Conservation (phyloP, 495 filamentous ascomycete species). For the Immersiella caudata region DNA sequence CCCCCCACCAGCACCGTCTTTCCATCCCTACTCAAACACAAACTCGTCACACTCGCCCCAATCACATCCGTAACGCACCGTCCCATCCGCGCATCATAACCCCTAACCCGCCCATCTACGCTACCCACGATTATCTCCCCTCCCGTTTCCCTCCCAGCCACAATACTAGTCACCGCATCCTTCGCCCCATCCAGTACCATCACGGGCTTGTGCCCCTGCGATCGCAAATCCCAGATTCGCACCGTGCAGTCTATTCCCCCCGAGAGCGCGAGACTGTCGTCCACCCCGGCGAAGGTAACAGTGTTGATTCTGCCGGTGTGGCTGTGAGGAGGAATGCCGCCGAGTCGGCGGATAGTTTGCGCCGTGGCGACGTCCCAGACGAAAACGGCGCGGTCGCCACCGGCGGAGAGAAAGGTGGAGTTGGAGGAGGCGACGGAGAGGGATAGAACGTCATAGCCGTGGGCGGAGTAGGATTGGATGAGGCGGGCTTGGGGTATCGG, state of each 20-base stretch:
- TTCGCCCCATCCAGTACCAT: constrained; percentile 77
- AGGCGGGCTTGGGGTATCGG: constrained; percentile 49
- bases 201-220: constrained; percentile 65
- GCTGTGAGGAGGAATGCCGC: constrained; percentile 52
- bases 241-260: constrained; percentile 83
- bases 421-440: constrained; percentile 77
- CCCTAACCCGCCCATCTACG: constrained; percentile 82
- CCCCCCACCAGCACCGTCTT: constrained; percentile 73
- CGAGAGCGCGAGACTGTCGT: constrained; percentile 68
- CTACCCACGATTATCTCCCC: constrained; percentile 67
- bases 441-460: constrained; percentile 88
- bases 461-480: constrained; percentile 84
- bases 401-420: constrained; percentile 74
- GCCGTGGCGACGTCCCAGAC: constrained; percentile 90
- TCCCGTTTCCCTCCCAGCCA: constrained; percentile 47
- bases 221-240: constrained; percentile 79
- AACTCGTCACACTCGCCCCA: constrained; percentile 66
- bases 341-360: constrained; percentile 72
- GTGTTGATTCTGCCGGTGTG: constrained; percentile 75
- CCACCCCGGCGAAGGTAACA: constrained; percentile 74
- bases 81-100: constrained; percentile 89
- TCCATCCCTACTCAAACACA: constrained; percentile 69
- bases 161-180: constrained; percentile 72
- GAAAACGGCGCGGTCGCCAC: constrained; percentile 87
- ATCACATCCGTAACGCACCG: constrained; percentile 72